Evolutionary conservation across 2,329 filamentous ascomycete species (phyloP).

Genomic region (Xylariaceae sp.): DNA sequence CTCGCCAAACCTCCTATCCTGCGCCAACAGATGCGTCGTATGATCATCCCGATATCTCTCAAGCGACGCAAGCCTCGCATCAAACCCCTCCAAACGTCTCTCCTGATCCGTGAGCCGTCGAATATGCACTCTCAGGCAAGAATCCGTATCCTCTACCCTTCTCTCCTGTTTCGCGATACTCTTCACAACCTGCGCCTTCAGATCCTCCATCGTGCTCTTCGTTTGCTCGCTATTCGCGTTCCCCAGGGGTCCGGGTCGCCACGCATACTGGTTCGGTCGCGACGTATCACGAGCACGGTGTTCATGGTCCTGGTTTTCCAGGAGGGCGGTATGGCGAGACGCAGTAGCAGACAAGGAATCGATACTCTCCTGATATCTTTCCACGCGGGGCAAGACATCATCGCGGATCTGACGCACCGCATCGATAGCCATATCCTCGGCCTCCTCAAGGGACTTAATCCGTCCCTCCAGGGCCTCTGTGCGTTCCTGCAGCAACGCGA

Average conservation of each 20-base stretch:
- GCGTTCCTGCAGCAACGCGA: constrained; percentile 12
- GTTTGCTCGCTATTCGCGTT: constrained; percentile 7
- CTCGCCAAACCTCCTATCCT: constrained; percentile 14
- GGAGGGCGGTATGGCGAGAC: constrained; percentile 9
- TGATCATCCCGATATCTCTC: constrained; percentile 14
- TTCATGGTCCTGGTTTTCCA: constrained; percentile 14
- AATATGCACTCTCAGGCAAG: constrained; percentile 5
- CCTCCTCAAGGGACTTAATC: constrained; percentile 18
- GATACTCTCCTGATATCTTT: constrained; percentile 13
- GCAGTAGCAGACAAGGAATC: constrained; percentile 8
- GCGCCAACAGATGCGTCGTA: constrained; percentile 7
- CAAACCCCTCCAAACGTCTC: constrained; percentile 10
- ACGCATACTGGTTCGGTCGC: constrained; percentile 13
- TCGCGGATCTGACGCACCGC: constrained; percentile 21
- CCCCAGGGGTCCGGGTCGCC: constrained; percentile 19
- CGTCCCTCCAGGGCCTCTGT: constrained; percentile 16
- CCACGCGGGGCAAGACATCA: constrained; percentile 13
- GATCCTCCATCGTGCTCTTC: constrained; percentile 15
- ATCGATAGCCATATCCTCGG: constrained; percentile 21
- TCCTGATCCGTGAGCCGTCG: constrained; percentile 13
- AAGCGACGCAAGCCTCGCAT: constrained; percentile 8
- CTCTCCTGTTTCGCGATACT: constrained; percentile 16
- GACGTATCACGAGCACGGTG: constrained; percentile 15
- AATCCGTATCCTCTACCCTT: constrained; percentile 10
- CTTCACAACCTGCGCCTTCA: constrained; percentile 17